Conservation (phyloP, 192 early-diverging fungal species). For the Backusella liffmaniae region DNA sequence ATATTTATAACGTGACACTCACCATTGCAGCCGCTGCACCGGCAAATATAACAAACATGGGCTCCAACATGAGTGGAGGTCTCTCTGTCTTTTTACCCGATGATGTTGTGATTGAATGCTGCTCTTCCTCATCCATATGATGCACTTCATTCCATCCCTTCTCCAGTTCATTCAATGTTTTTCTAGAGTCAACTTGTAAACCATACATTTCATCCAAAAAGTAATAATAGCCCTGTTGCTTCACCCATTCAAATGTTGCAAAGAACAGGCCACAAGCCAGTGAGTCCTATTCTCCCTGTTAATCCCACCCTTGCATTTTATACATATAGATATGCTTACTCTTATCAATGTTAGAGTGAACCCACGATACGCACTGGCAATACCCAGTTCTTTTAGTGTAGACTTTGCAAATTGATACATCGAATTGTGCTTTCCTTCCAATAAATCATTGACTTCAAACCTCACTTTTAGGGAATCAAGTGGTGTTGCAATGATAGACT, state of each 20-base stretch:
- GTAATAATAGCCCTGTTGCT: slow-evolving; percentile 67
- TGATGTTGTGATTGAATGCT: not conserved
- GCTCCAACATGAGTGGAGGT: slow-evolving; percentile 36
- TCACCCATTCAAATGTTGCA: slow-evolving; percentile 75
- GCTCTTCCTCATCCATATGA: slow-evolving; percentile 6
- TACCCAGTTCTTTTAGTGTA: slow-evolving; percentile 54
- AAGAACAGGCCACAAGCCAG: slow-evolving; percentile 74
- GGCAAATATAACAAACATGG: slow-evolving; percentile 39
- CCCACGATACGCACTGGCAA: slow-evolving; percentile 55
- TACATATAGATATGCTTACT: slow-evolving; percentile 24
- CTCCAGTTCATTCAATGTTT: slow-evolving; percentile 19
- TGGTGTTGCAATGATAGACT: slow-evolving; percentile 70
- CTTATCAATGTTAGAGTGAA: slow-evolving; percentile 50
- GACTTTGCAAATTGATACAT: slow-evolving; percentile 64
- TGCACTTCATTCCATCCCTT: slow-evolving; percentile 20
- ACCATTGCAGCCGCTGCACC: slow-evolving; percentile 40
- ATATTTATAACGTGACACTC: not conserved
- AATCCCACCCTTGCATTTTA: not conserved
- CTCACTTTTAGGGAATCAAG: slow-evolving; percentile 71
- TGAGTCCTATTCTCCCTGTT: slow-evolving; percentile 49
- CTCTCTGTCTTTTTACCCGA: slow-evolving; percentile 4
- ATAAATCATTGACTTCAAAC: slow-evolving; percentile 73
- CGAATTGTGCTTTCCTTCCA: slow-evolving; percentile 66
- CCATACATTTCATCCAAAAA: slow-evolving; percentile 54
- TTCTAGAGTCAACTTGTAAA: slow-evolving; percentile 37